Conservation (phyloP, 164 flowering plant species). For the Vitis riparia region DNA sequence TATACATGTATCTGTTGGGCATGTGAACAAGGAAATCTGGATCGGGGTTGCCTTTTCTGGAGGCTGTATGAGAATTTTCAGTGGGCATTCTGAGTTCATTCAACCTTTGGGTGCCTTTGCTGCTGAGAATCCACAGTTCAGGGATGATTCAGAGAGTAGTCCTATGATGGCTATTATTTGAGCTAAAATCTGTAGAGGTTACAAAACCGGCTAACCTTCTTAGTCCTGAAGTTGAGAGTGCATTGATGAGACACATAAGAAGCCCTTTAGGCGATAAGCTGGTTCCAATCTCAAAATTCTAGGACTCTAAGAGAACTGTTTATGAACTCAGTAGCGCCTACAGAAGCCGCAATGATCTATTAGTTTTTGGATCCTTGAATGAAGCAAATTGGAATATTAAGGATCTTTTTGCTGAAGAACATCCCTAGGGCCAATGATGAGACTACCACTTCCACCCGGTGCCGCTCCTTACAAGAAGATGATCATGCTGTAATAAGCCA, state of each 20-base stretch:
- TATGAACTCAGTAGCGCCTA: constrained; percentile 55
- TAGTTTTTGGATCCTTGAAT: constrained; percentile 24
- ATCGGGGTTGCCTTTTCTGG: too few species aligned
- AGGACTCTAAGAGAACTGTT: constrained; percentile 85
- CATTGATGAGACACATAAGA: too few species aligned
- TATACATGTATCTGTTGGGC: too few species aligned
- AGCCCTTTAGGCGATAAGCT: too few species aligned
- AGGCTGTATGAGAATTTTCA: too few species aligned
- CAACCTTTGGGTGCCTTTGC: too few species aligned
- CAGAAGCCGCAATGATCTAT: constrained; percentile 22
- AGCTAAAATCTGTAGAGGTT: constrained; percentile 91
- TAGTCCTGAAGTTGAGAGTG: too few species aligned
- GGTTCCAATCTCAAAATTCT: constrained; percentile 43
- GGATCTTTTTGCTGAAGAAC: constrained; percentile 16
- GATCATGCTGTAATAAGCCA: too few species aligned
- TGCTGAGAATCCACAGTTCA: constrained; percentile 41
- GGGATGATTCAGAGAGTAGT: constrained; percentile 81
- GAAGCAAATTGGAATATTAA: constrained; percentile 3
- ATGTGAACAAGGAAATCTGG: too few species aligned
- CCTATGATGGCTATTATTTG: constrained; percentile 66
- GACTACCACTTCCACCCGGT: too few species aligned
- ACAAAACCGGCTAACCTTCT: constrained; percentile 60
- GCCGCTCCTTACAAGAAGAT: too few species aligned
- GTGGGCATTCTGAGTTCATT: too few species aligned
- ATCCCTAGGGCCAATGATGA: constrained; percentile 15